Conservation (phyloP, 345 rosid species). For the Eucalyptus regnans region DNA sequence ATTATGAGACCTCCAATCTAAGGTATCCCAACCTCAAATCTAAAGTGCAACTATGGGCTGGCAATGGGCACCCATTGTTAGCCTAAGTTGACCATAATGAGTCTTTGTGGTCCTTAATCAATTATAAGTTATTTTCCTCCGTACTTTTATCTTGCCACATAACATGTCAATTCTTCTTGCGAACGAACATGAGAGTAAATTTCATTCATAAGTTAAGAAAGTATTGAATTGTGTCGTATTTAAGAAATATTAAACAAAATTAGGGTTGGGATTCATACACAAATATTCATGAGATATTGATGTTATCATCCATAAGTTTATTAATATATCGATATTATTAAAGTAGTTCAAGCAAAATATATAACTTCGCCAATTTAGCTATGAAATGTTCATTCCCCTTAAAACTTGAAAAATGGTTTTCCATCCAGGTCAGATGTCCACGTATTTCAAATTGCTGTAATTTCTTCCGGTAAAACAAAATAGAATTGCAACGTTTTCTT, state of each 20-base stretch:
- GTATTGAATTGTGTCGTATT: neutral
- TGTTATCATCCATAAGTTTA: neutral
- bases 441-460: neutral
- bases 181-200: accelerated
- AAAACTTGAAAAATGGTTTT: neutral
- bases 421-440: neutral
- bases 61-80: accelerated
- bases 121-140: neutral
- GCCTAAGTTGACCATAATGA: too few relatives aligned
- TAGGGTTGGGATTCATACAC: neutral
- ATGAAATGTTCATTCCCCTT: neutral
- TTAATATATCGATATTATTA: neutral
- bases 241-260: neutral
- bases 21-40: neutral
- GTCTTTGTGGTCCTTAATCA: accelerated
- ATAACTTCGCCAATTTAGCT: neutral
- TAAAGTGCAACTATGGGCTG: neutral
- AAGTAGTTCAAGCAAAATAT: neutral
- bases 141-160: neutral
- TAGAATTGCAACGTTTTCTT: neutral
- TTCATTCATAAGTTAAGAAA: neutral
- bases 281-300: neutral
- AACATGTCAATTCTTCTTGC: accelerated
- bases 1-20: neutral
- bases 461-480: neutral